These are phyloP conservation scores for Monotropa hypopitys DNA, from an alignment of 179 eudicot genomes.

Conservation along the genomic window DNA sequence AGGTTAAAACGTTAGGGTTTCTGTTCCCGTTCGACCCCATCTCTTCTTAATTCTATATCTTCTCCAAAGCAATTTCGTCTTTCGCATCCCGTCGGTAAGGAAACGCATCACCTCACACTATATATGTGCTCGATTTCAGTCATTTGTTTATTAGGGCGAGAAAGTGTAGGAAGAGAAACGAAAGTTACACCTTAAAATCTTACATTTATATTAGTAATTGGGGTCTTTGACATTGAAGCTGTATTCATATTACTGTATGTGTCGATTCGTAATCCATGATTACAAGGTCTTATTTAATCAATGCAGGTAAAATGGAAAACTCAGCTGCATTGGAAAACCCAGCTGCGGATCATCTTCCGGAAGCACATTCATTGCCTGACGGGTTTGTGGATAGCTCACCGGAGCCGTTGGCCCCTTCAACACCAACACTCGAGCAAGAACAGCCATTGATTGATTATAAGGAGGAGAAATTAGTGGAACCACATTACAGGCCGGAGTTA, in stretches of 20 bases:
- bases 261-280: background rate
- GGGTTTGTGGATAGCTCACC: slow-evolving; percentile 74
- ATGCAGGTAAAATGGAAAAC: slow-evolving; percentile 34
- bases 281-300: background rate
- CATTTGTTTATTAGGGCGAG: background rate
- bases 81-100: background rate
- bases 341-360: slow-evolving; percentile 62
- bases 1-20: background rate
- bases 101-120: background rate
- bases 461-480: slow-evolving; percentile 29
- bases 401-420: slow-evolving; percentile 29
- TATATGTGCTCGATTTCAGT: background rate
- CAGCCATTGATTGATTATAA: slow-evolving; percentile 21
- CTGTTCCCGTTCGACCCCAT: background rate
- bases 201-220: background rate
- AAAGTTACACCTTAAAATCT: background rate
- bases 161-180: background rate
- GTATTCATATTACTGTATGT: background rate
- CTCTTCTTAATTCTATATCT: background rate
- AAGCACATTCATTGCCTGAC: slow-evolving; percentile 76
- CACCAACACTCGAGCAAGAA: slow-evolving; percentile 32
- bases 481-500: slow-evolving; percentile 23
- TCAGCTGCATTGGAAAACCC: slow-evolving; percentile 48
- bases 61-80: background rate
- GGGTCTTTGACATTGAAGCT: background rate